A percentile compares a stretch with the other conserved stretches of the same genome.
These are phyloP conservation scores for Suillus placidus DNA, from an alignment of 768 basidiomycete genomes.

Conservation along the genomic window DNA sequence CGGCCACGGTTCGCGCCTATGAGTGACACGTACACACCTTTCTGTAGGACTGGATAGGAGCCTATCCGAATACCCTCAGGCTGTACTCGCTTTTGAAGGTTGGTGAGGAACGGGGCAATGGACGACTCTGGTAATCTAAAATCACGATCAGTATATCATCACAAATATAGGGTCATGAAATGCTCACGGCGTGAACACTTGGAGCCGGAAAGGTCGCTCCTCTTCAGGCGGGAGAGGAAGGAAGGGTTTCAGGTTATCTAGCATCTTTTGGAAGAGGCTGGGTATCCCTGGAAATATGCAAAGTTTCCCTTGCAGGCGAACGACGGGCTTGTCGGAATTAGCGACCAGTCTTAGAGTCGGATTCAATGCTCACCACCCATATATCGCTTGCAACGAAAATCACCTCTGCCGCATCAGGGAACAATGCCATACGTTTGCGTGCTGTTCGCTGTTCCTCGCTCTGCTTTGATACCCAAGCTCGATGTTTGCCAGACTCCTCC, in stretches of 20 bases:
- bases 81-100: slow-evolving; percentile 72
- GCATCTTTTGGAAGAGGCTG: slow-evolving; percentile 77
- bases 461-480: slow-evolving; percentile 61
- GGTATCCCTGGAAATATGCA: slow-evolving; percentile 95
- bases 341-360: neutral
- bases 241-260: slow-evolving; percentile 71
- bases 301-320: slow-evolving; percentile 81
- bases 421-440: slow-evolving; percentile 86
- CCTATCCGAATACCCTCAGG: slow-evolving; percentile 81
- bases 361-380: slow-evolving; percentile 70
- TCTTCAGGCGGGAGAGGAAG: slow-evolving; percentile 76
- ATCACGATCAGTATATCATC: neutral
- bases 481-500: slow-evolving; percentile 57
- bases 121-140: slow-evolving; percentile 65
- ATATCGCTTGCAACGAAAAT: slow-evolving; percentile 78
- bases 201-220: slow-evolving; percentile 75
- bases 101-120: slow-evolving; percentile 85
- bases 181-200: slow-evolving; percentile 80
- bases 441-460: slow-evolving; percentile 77
- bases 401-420: slow-evolving; percentile 78
- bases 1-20: slow-evolving; percentile 51
- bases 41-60: slow-evolving; percentile 64
- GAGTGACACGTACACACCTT: slow-evolving; percentile 67
- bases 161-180: neutral
- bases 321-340: slow-evolving; percentile 64